A percentile compares a stretch with the other conserved stretches of the same genome.
Evolutionary conservation across 192 early-diverging fungal genomes (phyloP).

Genomic region (Coemansia sp.): DNA sequence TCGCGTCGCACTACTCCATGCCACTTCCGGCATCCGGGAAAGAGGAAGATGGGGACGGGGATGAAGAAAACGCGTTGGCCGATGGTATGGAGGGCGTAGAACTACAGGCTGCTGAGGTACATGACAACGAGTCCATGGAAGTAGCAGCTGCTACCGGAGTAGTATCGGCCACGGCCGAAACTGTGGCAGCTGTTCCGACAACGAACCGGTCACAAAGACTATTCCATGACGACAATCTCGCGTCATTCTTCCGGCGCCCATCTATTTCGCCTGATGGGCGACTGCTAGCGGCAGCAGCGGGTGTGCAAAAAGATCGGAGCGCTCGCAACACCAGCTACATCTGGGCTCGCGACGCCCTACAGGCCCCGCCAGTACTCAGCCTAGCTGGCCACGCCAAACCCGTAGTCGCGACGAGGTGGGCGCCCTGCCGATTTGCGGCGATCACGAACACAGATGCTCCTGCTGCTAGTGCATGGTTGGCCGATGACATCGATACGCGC

Average conservation of each 20-base stretch:
- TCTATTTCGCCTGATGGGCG: slow-evolving; percentile 87
- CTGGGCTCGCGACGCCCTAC: slow-evolving; percentile 64
- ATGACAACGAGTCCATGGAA: not conserved
- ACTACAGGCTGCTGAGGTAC: not conserved
- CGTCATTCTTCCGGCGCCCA: slow-evolving; percentile 88
- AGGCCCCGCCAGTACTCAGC: slow-evolving; percentile 64
- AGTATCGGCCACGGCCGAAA: not conserved
- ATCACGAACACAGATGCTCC: not conserved
- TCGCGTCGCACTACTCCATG: slow-evolving; percentile 38
- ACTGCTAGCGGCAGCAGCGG: slow-evolving; percentile 79
- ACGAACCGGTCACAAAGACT: slow-evolving; percentile 42
- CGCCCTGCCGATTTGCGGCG: slow-evolving; percentile 39
- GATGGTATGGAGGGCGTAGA: slow-evolving; percentile 3
- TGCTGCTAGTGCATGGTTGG: slow-evolving; percentile 6
- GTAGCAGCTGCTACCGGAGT: not conserved
- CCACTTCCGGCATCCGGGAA: not conserved
- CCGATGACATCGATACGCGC: slow-evolving; percentile 54
- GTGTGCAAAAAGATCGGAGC: slow-evolving; percentile 54
- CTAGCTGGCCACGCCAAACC: slow-evolving; percentile 75
- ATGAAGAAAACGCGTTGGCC: slow-evolving; percentile 10
- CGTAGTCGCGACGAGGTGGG: slow-evolving; percentile 75
- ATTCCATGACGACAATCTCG: slow-evolving; percentile 85
- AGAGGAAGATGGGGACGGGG: not conserved
- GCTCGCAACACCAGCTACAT: slow-evolving; percentile 64
- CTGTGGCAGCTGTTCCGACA: not conserved